A percentile compares a stretch with the other conserved stretches of the same genome.
Conservation (phyloP, 2,329 filamentous ascomycete genomes). For the Aspergillus nomiae region DNA sequence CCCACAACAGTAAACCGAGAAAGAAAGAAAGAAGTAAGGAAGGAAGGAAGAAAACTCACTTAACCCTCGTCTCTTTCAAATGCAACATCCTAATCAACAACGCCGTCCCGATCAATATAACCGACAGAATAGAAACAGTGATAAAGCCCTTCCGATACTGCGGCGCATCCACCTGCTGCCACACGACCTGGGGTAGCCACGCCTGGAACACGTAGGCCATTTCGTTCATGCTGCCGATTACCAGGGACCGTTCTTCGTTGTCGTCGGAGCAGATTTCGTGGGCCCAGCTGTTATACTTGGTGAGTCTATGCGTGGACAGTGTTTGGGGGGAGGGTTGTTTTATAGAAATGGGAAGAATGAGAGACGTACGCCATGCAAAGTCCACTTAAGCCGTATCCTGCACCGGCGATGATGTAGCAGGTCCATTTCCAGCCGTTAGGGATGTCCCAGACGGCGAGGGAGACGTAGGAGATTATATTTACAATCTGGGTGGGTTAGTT, state of each 20-base stretch:
- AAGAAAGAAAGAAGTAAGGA: too few species aligned
- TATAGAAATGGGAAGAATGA: background rate
- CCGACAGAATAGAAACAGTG: conserved; percentile 54
- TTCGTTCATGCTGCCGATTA: conserved; percentile 68
- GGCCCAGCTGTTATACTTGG: conserved; percentile 44
- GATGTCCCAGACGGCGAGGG: conserved; percentile 53
- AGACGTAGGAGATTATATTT: conserved; percentile 48
- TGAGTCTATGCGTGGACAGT: background rate
- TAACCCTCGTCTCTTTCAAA: conserved; percentile 11
- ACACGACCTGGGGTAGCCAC: conserved; percentile 68
- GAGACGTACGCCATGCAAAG: conserved; percentile 51
- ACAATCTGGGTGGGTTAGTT: conserved; percentile 24
- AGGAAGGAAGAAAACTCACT: background rate
- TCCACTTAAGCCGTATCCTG: conserved; percentile 50
- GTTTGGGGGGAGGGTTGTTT: background rate
- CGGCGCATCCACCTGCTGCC: conserved; percentile 66
- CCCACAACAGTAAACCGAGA: background rate
- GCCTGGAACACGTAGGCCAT: conserved; percentile 70
- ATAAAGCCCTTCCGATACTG: conserved; percentile 62
- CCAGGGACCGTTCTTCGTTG: conserved; percentile 67
- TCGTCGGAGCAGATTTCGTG: conserved; percentile 59
- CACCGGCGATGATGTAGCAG: conserved; percentile 59
- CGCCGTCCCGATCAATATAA: conserved; percentile 54
- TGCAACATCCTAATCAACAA: conserved; percentile 7
- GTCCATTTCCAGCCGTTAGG: conserved; percentile 63